Evolutionary conservation across 495 filamentous ascomycete species (phyloP).

Genomic region (Penicillium cinerascens): DNA sequence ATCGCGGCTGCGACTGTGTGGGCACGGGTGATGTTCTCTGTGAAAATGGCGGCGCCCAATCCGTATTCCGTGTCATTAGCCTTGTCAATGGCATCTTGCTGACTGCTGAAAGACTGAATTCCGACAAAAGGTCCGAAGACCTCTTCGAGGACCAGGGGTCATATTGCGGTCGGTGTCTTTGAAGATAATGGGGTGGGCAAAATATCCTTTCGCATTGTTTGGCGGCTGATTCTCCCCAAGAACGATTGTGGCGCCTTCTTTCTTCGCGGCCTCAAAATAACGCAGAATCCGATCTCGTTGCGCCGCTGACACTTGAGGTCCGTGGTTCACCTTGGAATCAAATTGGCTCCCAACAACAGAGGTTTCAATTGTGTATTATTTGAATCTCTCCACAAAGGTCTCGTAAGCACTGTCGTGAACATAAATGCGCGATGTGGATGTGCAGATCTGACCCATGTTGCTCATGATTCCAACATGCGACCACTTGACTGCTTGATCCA

Average conservation of each 20-base stretch:
- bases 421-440: too few species aligned
- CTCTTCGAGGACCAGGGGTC: slow-evolving; percentile 90
- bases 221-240: not conserved
- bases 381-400: too few species aligned
- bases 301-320: too few species aligned
- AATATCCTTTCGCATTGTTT: slow-evolving; percentile 59
- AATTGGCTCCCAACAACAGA: too few species aligned
- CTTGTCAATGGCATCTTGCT: slow-evolving; percentile 67
- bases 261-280: not conserved
- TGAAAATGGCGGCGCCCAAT: slow-evolving; percentile 80
- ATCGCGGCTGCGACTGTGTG: slow-evolving; percentile 70
- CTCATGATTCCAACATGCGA: too few species aligned
- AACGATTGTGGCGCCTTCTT: not conserved
- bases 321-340: too few species aligned
- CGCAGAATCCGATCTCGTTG: too few species aligned
- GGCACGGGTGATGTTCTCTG: slow-evolving; percentile 77
- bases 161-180: slow-evolving; percentile 72
- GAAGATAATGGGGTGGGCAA: slow-evolving; percentile 91
- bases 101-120: slow-evolving; percentile 74
- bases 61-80: slow-evolving; percentile 71
- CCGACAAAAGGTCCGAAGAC: slow-evolving; percentile 88
- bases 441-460: too few species aligned
- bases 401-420: too few species aligned
- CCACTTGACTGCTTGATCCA: too few species aligned
- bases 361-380: too few species aligned